A percentile compares a stretch with the other conserved stretches of the same genome.
Evolutionary conservation across 768 basidiomycete species (phyloP).

Genomic region (Tricholoma sp.): DNA sequence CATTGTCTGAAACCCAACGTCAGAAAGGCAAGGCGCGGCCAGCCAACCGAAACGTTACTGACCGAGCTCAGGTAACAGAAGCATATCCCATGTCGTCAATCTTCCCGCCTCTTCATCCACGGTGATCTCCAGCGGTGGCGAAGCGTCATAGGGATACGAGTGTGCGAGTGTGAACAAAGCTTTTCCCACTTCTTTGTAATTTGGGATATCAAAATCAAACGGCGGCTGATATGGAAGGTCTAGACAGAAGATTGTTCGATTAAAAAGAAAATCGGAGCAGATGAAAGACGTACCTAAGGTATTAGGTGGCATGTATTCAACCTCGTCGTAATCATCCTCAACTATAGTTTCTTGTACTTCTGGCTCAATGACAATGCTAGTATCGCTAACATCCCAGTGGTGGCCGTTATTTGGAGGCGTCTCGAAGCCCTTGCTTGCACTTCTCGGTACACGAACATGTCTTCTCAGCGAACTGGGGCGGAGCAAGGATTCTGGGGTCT

Average conservation of each 20-base stretch:
- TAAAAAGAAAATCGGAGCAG: neutral
- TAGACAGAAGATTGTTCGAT: constrained; percentile 10
- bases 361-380: constrained; percentile 26
- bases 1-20: constrained; percentile 14
- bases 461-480: constrained; percentile 68
- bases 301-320: constrained; percentile 52
- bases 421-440: constrained; percentile 46
- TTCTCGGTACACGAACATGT: constrained; percentile 52
- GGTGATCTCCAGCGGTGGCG: constrained; percentile 24
- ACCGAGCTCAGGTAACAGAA: constrained; percentile 26
- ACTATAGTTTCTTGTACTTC: constrained; percentile 21
- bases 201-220: constrained; percentile 39
- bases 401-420: constrained; percentile 64
- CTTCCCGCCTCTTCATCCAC: constrained; percentile 19
- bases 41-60: neutral
- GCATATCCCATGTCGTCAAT: constrained; percentile 22
- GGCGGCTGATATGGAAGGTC: constrained; percentile 40
- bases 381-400: constrained; percentile 75
- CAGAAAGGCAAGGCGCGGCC: neutral
- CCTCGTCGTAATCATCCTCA: constrained; percentile 38
- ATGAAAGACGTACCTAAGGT: constrained; percentile 26
- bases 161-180: constrained; percentile 29
- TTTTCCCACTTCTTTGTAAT: constrained; percentile 38
- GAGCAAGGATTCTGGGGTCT: constrained; percentile 36
- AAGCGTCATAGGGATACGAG: constrained; percentile 27